phyloP scores from a whole-genome alignment of 2,329 filamentous ascomycete genomes.

The Cucurbitaria berberidis region DNA sequence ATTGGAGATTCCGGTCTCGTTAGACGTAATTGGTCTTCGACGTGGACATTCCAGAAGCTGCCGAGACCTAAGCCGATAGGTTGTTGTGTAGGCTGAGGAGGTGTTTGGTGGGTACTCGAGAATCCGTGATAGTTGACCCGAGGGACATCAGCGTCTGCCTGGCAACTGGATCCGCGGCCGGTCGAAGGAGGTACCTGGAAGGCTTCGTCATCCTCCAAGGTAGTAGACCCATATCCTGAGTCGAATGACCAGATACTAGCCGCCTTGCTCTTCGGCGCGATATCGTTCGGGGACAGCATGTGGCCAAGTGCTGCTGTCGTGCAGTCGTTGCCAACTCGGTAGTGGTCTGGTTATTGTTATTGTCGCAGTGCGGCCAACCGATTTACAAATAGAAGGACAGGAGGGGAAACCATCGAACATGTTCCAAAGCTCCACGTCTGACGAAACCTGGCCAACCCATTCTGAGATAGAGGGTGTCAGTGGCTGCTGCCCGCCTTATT shows the following conservation, averaged over 20 bases:
- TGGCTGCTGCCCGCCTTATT: slow-evolving; percentile 26
- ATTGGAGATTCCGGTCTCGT: slow-evolving; percentile 13
- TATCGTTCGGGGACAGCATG: slow-evolving; percentile 35
- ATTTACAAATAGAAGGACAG: slow-evolving; percentile 4
- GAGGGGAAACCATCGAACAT: slow-evolving; percentile 5
- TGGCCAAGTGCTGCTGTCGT: slow-evolving; percentile 6
- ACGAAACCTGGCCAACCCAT: slow-evolving; percentile 5
- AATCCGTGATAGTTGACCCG: slow-evolving; percentile 14
- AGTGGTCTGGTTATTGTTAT: background rate
- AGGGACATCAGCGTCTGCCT: slow-evolving; percentile 8
- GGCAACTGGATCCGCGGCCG: background rate
- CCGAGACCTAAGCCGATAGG: slow-evolving; percentile 6
- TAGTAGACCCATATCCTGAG: slow-evolving; percentile 41
- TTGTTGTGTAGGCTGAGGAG: background rate
- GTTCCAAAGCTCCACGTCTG: slow-evolving; percentile 4
- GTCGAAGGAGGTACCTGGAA: slow-evolving; percentile 8
- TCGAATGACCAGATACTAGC: slow-evolving; percentile 42
- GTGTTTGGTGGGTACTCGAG: slow-evolving; percentile 1
- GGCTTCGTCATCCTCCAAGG: slow-evolving; percentile 21
- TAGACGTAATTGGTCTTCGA: slow-evolving; percentile 15
- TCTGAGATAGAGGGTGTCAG: slow-evolving; percentile 31
- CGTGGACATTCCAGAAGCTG: slow-evolving; percentile 14
- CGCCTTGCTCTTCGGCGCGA: slow-evolving; percentile 26
- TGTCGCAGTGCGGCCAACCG: background rate
- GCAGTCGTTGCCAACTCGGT: background rate